Evolutionary conservation across 2,329 filamentous ascomycete genomes (phyloP).

Genomic region (Aureobasidium zeae): DNA sequence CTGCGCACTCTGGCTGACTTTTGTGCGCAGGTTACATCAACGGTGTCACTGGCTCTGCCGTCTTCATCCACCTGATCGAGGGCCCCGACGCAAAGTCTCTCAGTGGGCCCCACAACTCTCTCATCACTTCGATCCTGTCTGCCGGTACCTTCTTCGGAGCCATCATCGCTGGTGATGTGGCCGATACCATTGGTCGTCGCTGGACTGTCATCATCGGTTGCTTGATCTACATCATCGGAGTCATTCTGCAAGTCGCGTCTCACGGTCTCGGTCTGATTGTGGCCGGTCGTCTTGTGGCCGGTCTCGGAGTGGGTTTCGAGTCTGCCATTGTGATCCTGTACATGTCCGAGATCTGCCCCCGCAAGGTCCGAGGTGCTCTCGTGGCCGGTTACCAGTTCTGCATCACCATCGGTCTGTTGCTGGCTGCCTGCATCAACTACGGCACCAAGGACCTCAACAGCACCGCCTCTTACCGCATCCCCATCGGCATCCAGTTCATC

Average conservation of each 20-base stretch:
- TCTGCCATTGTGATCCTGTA: conserved; percentile 74
- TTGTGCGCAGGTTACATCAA: conserved; percentile 50
- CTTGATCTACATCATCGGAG: conserved; percentile 54
- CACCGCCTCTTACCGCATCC: conserved; percentile 66
- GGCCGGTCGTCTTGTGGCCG: conserved; percentile 64
- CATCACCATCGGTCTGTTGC: conserved; percentile 62
- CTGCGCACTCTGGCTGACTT: neutral
- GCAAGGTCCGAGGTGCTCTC: conserved; percentile 66
- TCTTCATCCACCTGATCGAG: conserved; percentile 47
- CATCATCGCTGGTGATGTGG: conserved; percentile 65
- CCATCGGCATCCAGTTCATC: conserved; percentile 68
- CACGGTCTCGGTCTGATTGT: conserved; percentile 54
- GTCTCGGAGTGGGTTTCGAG: conserved; percentile 71
- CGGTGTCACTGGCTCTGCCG: conserved; percentile 32
- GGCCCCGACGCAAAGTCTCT: conserved; percentile 29
- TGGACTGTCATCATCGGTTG: conserved; percentile 65
- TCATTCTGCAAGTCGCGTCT: conserved; percentile 54
- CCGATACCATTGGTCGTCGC: conserved; percentile 66
- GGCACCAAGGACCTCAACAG: conserved; percentile 53
- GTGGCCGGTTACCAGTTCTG: conserved; percentile 80
- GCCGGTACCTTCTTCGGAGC: conserved; percentile 67
- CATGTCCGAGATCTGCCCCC: conserved; percentile 72
- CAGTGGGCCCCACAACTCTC: conserved; percentile 37
- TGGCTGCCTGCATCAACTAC: conserved; percentile 67
- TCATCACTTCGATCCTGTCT: conserved; percentile 70